Conservation (phyloP, 1,284 basidiomycete genomes). For the Ceratobasidium sp. region DNA sequence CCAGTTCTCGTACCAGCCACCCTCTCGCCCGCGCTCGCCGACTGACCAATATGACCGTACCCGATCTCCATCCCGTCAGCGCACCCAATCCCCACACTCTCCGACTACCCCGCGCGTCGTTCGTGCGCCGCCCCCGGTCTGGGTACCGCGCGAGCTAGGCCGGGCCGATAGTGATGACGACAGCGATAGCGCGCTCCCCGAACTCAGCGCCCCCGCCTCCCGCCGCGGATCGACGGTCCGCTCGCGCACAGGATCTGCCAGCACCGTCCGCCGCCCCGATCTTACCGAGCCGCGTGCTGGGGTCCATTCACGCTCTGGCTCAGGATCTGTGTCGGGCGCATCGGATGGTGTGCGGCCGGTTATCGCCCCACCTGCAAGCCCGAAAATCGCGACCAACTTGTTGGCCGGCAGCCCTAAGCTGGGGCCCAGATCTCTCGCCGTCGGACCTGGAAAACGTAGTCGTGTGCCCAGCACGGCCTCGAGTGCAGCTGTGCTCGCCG, state of each 20-base stretch:
- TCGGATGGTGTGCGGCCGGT: background rate
- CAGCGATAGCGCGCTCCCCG: constrained; percentile 44
- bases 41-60: constrained; percentile 52
- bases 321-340: constrained; percentile 45
- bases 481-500: constrained; percentile 14
- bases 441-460: constrained; percentile 24
- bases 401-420: constrained; percentile 19
- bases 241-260: constrained; percentile 24
- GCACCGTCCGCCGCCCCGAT: constrained; percentile 50
- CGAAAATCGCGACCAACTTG: background rate
- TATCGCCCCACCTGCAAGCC: constrained; percentile 12
- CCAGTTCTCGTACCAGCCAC: constrained; percentile 50
- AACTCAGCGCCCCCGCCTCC: constrained; percentile 46
- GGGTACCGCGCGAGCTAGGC: constrained; percentile 67
- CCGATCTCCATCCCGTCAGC: constrained; percentile 66
- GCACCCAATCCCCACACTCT: constrained; percentile 53
- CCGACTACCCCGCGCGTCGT: constrained; percentile 55
- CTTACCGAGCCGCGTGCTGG: constrained; percentile 44
- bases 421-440: background rate
- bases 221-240: constrained; percentile 43
- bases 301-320: constrained; percentile 49
- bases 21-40: constrained; percentile 62
- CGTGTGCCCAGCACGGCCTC: constrained; percentile 25
- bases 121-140: constrained; percentile 58
- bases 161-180: constrained; percentile 51